phyloP scores from a whole-genome alignment of 345 rosid species.

The Moricandia moricandioides region DNA sequence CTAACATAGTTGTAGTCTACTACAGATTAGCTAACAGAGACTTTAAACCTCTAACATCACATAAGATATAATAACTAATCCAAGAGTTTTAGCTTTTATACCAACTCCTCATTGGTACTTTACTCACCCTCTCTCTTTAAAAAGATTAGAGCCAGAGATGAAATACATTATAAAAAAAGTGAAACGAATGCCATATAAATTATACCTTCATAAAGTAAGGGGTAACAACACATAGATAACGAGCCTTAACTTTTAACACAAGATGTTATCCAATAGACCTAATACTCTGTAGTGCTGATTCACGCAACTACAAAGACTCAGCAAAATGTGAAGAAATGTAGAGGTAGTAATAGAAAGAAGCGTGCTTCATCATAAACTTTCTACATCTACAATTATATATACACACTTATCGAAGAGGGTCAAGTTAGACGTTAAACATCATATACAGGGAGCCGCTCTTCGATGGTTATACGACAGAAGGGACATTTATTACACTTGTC shows the following conservation, averaged over 20 bases:
- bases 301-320: slow-evolving; percentile 14
- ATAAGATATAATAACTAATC: no score
- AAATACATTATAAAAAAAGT: not conserved
- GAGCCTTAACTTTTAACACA: not conserved
- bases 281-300: slow-evolving; percentile 15
- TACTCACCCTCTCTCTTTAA: not conserved
- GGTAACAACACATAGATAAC: not conserved
- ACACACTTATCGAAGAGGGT: slow-evolving; percentile 23
- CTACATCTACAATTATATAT: slow-evolving; percentile 13
- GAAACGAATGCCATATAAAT: not conserved
- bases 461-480: slow-evolving; percentile 67
- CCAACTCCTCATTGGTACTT: no score
- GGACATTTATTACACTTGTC: slow-evolving; percentile 95
- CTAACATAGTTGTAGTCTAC: not conserved
- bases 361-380: not conserved
- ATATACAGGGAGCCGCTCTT: slow-evolving; percentile 81
- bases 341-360: not conserved
- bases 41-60: no score
- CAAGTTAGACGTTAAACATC: slow-evolving; percentile 59
- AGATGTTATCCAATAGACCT: not conserved
- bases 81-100: no score
- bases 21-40: not conserved
- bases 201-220: not conserved
- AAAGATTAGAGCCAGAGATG: not conserved
- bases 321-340: not conserved